phyloP scores from a whole-genome alignment of 176 grass and related monocot species.

The Cenchrus purpureus region DNA sequence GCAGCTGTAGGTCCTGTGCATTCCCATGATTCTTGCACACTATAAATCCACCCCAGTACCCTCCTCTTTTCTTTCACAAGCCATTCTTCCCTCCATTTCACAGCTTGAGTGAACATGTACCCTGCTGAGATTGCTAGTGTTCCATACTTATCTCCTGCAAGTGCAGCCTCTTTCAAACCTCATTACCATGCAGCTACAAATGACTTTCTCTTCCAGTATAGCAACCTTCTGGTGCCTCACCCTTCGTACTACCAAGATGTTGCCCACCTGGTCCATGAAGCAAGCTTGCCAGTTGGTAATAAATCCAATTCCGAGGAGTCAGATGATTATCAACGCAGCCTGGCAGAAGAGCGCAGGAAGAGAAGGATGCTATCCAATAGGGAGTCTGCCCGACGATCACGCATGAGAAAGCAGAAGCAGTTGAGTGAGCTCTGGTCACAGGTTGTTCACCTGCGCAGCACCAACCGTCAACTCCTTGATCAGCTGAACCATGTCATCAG shows the following conservation, averaged over 20 bases:
- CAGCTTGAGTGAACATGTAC: constrained; percentile 65
- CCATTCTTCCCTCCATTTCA: constrained; percentile 36
- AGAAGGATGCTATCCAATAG: constrained; percentile 97
- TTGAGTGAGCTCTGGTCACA: constrained; percentile 74
- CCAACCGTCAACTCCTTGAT: constrained; percentile 76
- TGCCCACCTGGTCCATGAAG: constrained; percentile 51
- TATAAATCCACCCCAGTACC: constrained; percentile 77
- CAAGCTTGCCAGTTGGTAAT: constrained; percentile 39
- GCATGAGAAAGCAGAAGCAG: constrained; percentile 98
- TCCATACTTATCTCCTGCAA: constrained; percentile 58
- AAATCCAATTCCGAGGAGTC: constrained; percentile 68
- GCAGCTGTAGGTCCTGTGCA: constrained; percentile 35
- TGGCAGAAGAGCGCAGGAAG: constrained; percentile 75
- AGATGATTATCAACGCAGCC: constrained; percentile 48
- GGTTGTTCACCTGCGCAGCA: constrained; percentile 65
- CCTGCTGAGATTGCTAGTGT: constrained; percentile 81
- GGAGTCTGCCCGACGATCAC: constrained; percentile 89
- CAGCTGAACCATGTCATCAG: constrained; percentile 78
- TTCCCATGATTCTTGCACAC: constrained; percentile 37
- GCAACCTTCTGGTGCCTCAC: constrained; percentile 39
- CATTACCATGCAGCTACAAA: constrained; percentile 69
- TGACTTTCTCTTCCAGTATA: constrained; percentile 60
- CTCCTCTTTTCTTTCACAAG: constrained; percentile 49
- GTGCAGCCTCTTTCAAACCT: constrained; percentile 58
- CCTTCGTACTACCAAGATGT: constrained; percentile 39